Evolutionary conservation across 805 yeast genomes (phyloP).

Genomic region (Phaffomyces thermotolerans): DNA sequence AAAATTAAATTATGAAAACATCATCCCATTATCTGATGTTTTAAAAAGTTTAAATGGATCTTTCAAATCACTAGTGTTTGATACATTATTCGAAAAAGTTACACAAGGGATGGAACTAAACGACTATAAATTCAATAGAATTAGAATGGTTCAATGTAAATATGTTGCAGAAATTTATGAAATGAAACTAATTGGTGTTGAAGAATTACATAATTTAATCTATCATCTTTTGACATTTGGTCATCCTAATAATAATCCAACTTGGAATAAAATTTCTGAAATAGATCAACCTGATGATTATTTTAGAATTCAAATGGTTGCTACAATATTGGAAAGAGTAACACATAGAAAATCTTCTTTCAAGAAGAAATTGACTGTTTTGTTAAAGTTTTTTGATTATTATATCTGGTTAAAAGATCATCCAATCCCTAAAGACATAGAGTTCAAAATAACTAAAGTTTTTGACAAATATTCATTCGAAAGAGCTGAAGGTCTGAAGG

Average conservation of each 20-base stretch:
- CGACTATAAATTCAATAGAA: constrained; percentile 51
- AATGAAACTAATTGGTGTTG: constrained; percentile 36
- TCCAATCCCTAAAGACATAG: constrained; percentile 59
- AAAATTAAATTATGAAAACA: constrained; percentile 49
- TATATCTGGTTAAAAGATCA: constrained; percentile 53
- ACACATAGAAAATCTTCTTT: constrained; percentile 14
- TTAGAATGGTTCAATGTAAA: constrained; percentile 52
- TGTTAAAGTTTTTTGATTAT: constrained; percentile 61
- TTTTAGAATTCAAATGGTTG: constrained; percentile 57
- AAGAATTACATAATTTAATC: constrained; percentile 42
- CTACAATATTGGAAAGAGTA: constrained; percentile 33
- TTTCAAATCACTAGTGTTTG: constrained; percentile 44
- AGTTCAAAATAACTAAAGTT: constrained; percentile 42
- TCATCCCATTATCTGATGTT: constrained; percentile 42
- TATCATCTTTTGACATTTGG: constrained; percentile 59
- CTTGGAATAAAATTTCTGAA: constrained; percentile 30
- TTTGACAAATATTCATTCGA: constrained; percentile 31
- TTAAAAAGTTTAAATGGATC: constrained; percentile 30
- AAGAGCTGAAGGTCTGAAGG: constrained; percentile 32
- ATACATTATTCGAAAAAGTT: constrained; percentile 57
- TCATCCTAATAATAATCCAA: constrained; percentile 53
- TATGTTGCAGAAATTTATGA: constrained; percentile 55
- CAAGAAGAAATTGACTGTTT: constrained; percentile 27
- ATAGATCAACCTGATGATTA: constrained; percentile 63
- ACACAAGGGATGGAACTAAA: constrained; percentile 59